Evolutionary conservation across 2,329 filamentous ascomycete genomes (phyloP).

Genomic region (Alternaria longipes): DNA sequence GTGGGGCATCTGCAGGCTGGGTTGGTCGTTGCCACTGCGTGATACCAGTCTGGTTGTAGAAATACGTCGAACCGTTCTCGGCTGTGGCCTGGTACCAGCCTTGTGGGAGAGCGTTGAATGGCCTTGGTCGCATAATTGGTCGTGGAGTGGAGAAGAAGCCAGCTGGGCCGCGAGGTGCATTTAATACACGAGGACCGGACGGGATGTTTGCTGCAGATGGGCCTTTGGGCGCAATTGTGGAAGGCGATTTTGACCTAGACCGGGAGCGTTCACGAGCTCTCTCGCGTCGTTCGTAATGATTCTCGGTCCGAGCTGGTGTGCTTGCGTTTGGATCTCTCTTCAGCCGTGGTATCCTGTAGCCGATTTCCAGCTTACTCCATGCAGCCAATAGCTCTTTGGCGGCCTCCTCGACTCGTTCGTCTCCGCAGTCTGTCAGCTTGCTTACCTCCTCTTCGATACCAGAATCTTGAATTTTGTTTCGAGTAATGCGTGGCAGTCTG

Average conservation of each 20-base stretch:
- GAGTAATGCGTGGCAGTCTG: conserved; percentile 86
- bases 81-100: conserved; percentile 84
- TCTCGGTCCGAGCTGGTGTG: conserved; percentile 50
- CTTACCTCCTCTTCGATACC: conserved; percentile 88
- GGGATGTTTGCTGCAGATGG: conserved; percentile 50
- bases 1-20: conserved; percentile 69
- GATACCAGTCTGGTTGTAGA: conserved; percentile 76
- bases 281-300: conserved; percentile 69
- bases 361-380: conserved; percentile 90
- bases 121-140: conserved; percentile 61
- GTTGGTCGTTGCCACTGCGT: conserved; percentile 86
- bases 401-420: conserved; percentile 77
- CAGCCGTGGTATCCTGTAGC: conserved; percentile 90
- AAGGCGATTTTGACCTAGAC: conserved; percentile 60
- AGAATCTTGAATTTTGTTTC: conserved; percentile 96
- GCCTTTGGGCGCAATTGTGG: conserved; percentile 50
- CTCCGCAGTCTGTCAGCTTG: conserved; percentile 70
- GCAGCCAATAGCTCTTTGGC: conserved; percentile 77
- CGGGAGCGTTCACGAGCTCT: conserved; percentile 58
- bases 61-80: conserved; percentile 77
- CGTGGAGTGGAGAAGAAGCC: conserved; percentile 61
- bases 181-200: conserved; percentile 59
- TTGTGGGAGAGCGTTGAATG: conserved; percentile 70
- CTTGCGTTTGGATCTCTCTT: conserved; percentile 76
- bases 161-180: conserved; percentile 65